phyloP scores from a whole-genome alignment of 352 stramenopile genomes.

The Phytophthora sansomeana region DNA sequence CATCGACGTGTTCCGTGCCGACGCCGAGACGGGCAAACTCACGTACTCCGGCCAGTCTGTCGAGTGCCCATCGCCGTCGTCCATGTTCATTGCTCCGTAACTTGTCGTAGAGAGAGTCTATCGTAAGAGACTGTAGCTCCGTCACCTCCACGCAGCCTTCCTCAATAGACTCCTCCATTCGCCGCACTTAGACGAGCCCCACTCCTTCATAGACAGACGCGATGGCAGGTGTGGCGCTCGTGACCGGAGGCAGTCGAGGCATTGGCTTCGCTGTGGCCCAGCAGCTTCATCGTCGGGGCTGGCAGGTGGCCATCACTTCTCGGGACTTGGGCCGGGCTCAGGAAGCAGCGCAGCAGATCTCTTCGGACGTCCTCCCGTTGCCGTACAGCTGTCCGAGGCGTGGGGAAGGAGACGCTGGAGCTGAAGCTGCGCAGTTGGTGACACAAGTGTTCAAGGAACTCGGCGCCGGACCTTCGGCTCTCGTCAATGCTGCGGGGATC shows the following conservation, averaged over 20 bases:
- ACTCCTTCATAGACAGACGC: conserved; percentile 13
- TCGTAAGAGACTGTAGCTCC: conserved; percentile 4
- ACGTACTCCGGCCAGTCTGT: conserved; percentile 56
- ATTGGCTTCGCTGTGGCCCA: conserved; percentile 81
- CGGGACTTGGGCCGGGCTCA: conserved; percentile 61
- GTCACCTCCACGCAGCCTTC: no score
- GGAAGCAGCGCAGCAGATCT: conserved; percentile 58
- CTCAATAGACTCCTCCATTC: conserved; percentile 18
- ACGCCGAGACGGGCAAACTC: conserved; percentile 53
- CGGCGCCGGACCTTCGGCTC: conserved; percentile 52
- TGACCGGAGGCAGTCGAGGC: conserved; percentile 82
- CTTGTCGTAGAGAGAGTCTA: conserved; percentile 2
- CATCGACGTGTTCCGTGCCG: conserved; percentile 65
- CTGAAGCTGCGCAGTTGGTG: conserved; percentile 47
- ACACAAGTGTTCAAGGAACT: conserved; percentile 48
- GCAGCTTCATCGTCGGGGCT: conserved; percentile 69
- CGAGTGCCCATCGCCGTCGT: conserved; percentile 59
- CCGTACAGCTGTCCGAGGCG: conserved; percentile 64
- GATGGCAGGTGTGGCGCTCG: conserved; percentile 52
- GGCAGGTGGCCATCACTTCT: conserved; percentile 79
- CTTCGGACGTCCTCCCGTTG: conserved; percentile 53
- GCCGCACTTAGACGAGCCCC: conserved; percentile 18
- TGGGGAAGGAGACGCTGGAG: conserved; percentile 24
- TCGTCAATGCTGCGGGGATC: conserved; percentile 81
- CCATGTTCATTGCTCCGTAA: conserved; percentile 48